These are phyloP conservation scores for Botrytis fragariae DNA, from an alignment of 2,329 filamentous ascomycete species.

Conservation along the genomic window DNA sequence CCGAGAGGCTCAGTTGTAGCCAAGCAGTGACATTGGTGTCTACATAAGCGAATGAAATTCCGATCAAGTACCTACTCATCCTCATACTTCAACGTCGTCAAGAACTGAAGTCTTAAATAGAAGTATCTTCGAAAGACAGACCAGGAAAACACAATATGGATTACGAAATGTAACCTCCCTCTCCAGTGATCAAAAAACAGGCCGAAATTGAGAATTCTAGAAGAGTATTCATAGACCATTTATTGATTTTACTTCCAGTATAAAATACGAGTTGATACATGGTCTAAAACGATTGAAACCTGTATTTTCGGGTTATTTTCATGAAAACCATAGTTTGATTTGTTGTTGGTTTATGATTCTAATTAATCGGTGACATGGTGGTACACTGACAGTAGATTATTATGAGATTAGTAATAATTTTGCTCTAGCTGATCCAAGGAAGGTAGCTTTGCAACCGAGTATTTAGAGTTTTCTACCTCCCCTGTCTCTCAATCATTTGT, in stretches of 20 bases:
- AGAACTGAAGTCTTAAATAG: background rate
- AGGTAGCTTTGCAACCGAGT: background rate
- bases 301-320: no score
- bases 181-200: background rate
- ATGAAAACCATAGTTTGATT: background rate
- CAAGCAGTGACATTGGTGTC: no score
- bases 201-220: background rate
- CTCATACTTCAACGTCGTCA: background rate
- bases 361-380: no score
- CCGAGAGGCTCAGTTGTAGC: background rate
- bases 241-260: background rate
- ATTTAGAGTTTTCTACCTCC: background rate
- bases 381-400: no score
- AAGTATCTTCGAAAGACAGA: background rate
- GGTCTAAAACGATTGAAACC: no score
- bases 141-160: background rate
- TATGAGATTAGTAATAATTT: background rate
- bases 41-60: background rate
- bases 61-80: background rate
- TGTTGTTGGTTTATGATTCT: background rate
- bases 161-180: background rate
- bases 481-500: background rate
- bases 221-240: background rate
- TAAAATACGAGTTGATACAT: background rate
- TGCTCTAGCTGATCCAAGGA: background rate